Conservation (phyloP, 805 yeast species). For the Candida bentonensis region DNA sequence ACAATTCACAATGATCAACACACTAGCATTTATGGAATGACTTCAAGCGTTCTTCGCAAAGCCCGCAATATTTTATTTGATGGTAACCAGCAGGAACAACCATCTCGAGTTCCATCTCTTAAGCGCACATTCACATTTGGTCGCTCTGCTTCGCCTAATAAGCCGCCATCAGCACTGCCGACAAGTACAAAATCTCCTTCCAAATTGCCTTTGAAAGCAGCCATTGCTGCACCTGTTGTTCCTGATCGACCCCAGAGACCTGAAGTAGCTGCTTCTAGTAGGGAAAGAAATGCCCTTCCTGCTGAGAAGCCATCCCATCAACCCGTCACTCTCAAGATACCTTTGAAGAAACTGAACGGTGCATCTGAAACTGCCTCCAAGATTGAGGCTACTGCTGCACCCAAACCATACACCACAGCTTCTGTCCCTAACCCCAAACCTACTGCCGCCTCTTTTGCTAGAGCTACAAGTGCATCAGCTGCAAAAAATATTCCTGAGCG, state of each 20-base stretch:
- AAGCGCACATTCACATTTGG: conserved; percentile 1
- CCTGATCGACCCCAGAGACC: neutral
- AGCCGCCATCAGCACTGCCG: no score
- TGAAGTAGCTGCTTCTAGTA: neutral
- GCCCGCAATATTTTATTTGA: neutral
- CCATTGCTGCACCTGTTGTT: neutral
- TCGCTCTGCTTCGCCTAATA: no score
- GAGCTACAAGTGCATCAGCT: no score
- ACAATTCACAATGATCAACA: neutral
- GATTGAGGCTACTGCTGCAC: neutral
- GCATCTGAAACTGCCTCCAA: neutral
- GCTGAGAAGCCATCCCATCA: neutral
- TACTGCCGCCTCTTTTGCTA: no score
- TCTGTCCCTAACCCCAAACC: no score
- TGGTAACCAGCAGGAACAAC: neutral
- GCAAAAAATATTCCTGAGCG: no score
- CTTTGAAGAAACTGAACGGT: no score
- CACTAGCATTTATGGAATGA: neutral
- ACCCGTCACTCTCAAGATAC: neutral
- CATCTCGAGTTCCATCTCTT: neutral
- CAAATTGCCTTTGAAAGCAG: no score
- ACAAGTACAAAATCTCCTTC: no score
- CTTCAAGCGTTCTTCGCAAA: neutral
- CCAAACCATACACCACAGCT: no score
- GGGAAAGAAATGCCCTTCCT: neutral